Conservation (phyloP, 202 grass and related monocot genomes). For the Panicum virgatum region DNA sequence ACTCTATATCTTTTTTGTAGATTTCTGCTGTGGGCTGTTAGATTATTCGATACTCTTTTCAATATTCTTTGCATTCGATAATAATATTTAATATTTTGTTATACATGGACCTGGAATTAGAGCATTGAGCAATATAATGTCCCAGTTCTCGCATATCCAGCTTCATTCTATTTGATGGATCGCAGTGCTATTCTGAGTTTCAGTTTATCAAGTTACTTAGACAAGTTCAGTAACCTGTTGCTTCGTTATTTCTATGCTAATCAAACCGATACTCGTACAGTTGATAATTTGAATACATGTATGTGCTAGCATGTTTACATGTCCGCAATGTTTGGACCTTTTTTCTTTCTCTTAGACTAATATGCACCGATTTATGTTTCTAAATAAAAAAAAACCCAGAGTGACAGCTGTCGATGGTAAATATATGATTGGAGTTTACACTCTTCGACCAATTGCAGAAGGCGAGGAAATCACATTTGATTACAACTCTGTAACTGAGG, state of each 20-base stretch:
- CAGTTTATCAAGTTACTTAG: slow-evolving; percentile 7
- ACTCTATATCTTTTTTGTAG: slow-evolving; percentile 23
- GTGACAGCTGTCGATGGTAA: slow-evolving; percentile 98
- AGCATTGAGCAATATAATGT: background rate
- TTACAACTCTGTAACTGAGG: slow-evolving; percentile 99
- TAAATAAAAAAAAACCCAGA: slow-evolving; percentile 39
- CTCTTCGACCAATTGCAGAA: slow-evolving; percentile 85
- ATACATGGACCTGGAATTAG: background rate
- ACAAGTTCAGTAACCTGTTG: background rate
- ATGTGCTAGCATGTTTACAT: slow-evolving; percentile 1
- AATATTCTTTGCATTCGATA: background rate
- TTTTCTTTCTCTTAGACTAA: background rate
- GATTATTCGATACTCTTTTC: background rate
- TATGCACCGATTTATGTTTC: slow-evolving; percentile 28
- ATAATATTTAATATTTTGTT: background rate
- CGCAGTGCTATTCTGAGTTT: background rate
- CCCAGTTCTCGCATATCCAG: background rate
- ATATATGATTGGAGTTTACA: slow-evolving; percentile 98
- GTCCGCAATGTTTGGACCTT: slow-evolving; percentile 12
- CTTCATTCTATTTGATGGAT: slow-evolving; percentile 11
- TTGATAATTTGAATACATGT: background rate
- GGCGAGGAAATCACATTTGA: slow-evolving; percentile 99
- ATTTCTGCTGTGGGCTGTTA: slow-evolving; percentile 3
- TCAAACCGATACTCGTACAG: slow-evolving; percentile 17
- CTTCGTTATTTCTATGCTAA: slow-evolving; percentile 15